These are phyloP conservation scores for Santalum album DNA, from an alignment of 164 flowering plant genomes.

Conservation along the genomic window DNA sequence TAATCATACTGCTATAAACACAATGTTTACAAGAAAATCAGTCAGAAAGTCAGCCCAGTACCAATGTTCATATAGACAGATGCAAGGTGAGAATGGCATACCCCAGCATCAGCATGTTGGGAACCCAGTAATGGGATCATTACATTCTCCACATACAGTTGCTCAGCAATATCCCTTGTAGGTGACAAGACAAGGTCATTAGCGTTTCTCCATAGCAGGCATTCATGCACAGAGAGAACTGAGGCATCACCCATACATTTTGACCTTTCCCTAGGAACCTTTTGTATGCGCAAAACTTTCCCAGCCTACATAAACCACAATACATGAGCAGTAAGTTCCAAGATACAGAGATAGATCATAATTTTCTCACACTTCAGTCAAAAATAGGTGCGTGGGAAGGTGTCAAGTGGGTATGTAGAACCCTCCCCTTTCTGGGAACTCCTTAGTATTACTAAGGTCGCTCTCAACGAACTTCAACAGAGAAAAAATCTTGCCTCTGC, in stretches of 20 bases:
- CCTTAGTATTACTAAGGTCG: no score
- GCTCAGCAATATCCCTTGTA: slow-evolving; percentile 45
- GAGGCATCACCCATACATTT: slow-evolving; percentile 15
- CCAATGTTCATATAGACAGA: neutral
- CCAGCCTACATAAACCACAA: slow-evolving; percentile 41
- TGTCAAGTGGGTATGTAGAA: no score
- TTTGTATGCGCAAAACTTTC: slow-evolving; percentile 68
- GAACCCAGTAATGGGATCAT: slow-evolving; percentile 70
- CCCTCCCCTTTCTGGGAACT: no score
- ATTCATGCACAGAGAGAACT: slow-evolving; percentile 40
- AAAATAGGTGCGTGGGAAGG: no score
- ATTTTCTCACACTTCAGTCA: no score
- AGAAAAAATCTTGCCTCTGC: no score
- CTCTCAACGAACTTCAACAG: no score
- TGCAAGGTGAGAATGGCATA: slow-evolving; percentile 15
- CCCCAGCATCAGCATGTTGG: slow-evolving; percentile 73
- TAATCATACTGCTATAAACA: neutral
- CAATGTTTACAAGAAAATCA: neutral
- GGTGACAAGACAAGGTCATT: slow-evolving; percentile 32
- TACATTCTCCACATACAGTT: slow-evolving; percentile 43
- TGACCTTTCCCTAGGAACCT: slow-evolving; percentile 28
- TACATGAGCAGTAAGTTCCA: neutral
- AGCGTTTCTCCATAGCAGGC: slow-evolving; percentile 50
- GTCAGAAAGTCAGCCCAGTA: neutral
- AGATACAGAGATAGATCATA: neutral